Evolutionary conservation across 2,329 filamentous ascomycete genomes (phyloP).

Genomic region (Pseudonectria buxi): DNA sequence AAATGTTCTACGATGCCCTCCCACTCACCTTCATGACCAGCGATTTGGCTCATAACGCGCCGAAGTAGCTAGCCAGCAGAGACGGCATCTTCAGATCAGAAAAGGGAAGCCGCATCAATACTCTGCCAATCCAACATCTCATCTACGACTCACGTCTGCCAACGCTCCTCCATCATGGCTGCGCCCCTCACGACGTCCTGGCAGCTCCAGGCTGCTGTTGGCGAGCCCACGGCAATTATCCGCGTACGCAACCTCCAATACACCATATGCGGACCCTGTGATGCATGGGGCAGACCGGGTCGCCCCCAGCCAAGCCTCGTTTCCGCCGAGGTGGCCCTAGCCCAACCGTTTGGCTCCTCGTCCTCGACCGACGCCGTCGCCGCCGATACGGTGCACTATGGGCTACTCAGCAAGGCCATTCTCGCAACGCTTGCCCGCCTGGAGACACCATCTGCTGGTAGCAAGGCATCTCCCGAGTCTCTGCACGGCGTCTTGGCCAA

Average conservation of each 20-base stretch:
- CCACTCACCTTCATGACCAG: too few species aligned
- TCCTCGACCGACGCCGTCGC: conserved; percentile 54
- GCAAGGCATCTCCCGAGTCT: conserved; percentile 2
- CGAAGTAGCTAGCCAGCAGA: too few species aligned
- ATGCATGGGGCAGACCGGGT: conserved; percentile 59
- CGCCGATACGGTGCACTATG: conserved; percentile 70
- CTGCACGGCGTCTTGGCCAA: conserved; percentile 24
- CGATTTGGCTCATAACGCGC: too few species aligned
- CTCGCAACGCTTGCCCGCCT: conserved; percentile 38
- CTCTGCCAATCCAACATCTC: background rate
- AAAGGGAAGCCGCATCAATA: background rate
- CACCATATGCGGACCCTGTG: conserved; percentile 48
- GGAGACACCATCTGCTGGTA: conserved; percentile 1
- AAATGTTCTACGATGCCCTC: too few species aligned
- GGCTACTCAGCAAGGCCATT: conserved; percentile 60
- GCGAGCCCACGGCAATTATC: conserved; percentile 39
- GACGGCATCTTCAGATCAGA: too few species aligned
- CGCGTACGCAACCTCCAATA: conserved; percentile 56
- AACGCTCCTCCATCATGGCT: conserved; percentile 8
- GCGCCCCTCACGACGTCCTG: conserved; percentile 16
- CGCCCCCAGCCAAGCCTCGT: conserved; percentile 57
- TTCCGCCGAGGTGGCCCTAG: conserved; percentile 53
- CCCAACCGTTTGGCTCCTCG: conserved; percentile 48
- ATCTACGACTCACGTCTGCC: background rate
- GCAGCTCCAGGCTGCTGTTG: conserved; percentile 19